phyloP scores from a whole-genome alignment of 495 filamentous ascomycete species.

The Cercophora samala region DNA sequence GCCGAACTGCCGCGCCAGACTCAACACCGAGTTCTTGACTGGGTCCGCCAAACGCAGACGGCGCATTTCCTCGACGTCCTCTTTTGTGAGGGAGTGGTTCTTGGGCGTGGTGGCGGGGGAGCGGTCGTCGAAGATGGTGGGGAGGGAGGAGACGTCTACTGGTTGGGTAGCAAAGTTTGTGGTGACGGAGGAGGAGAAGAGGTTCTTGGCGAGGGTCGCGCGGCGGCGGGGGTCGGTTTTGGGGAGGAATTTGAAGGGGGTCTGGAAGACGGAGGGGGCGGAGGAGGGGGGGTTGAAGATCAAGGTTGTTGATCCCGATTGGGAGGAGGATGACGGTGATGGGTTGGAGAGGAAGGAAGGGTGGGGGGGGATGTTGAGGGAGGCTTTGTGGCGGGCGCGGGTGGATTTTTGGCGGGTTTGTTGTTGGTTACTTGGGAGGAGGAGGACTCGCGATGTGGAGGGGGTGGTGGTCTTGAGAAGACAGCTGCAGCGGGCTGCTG shows the following conservation, averaged over 20 bases:
- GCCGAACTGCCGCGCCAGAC: slow-evolving; percentile 69
- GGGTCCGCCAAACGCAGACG: slow-evolving; percentile 64
- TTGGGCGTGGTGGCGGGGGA: neutral
- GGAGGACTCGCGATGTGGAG: slow-evolving; percentile 39
- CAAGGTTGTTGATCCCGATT: slow-evolving; percentile 54
- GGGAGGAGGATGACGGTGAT: slow-evolving; percentile 27
- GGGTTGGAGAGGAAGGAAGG: slow-evolving; percentile 58
- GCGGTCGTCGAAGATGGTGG: slow-evolving; percentile 3
- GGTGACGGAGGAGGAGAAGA: slow-evolving; percentile 30
- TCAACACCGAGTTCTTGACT: slow-evolving; percentile 64
- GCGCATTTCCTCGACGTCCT: slow-evolving; percentile 78
- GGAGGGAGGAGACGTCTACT: slow-evolving; percentile 15
- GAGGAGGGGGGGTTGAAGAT: slow-evolving; percentile 95
- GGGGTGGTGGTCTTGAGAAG: slow-evolving; percentile 14
- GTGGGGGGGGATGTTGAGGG: slow-evolving; percentile 69
- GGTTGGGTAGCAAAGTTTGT: slow-evolving; percentile 6
- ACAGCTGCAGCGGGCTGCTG: slow-evolving; percentile 23
- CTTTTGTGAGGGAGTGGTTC: slow-evolving; percentile 66
- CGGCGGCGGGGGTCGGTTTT: slow-evolving; percentile 65
- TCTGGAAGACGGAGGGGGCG: slow-evolving; percentile 75
- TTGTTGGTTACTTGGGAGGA: slow-evolving; percentile 40
- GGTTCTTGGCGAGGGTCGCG: slow-evolving; percentile 40
- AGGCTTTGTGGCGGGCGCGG: slow-evolving; percentile 65
- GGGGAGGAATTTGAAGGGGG: slow-evolving; percentile 87
- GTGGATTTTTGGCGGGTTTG: slow-evolving; percentile 63